A percentile compares a stretch with the other conserved stretches of the same genome.
These are phyloP conservation scores for Clarireedia homoeocarpa DNA, from an alignment of 2,329 filamentous ascomycete species.

Conservation along the genomic window DNA sequence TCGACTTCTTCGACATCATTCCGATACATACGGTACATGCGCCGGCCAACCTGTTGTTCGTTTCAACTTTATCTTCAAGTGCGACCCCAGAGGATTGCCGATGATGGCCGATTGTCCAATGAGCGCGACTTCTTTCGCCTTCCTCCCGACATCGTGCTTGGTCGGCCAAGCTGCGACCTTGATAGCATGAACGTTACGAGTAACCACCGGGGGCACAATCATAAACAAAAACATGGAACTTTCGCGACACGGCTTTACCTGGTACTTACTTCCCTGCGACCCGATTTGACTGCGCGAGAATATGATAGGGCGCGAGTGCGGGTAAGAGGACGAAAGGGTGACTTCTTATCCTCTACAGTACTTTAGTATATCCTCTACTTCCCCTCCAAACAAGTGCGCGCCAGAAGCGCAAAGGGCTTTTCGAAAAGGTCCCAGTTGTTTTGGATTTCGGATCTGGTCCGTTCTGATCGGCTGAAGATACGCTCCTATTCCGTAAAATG, in stretches of 20 bases:
- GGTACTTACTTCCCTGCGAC: neutral
- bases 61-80: too few species aligned
- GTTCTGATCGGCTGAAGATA: constrained; percentile 20
- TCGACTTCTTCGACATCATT: neutral
- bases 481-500: neutral
- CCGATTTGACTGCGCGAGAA: neutral
- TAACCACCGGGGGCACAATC: neutral
- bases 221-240: neutral
- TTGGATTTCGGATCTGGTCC: constrained; percentile 18
- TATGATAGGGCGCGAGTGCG: neutral
- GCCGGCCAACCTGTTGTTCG: neutral
- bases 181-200: too few species aligned
- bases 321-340: too few species aligned
- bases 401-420: constrained; percentile 21
- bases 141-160: too few species aligned
- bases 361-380: too few species aligned
- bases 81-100: too few species aligned
- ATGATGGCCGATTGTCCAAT: too few species aligned
- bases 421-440: constrained; percentile 9
- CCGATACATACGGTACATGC: neutral
- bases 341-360: too few species aligned
- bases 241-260: neutral
- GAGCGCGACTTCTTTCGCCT: too few species aligned
- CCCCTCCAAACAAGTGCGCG: constrained; percentile 8
- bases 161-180: too few species aligned